phyloP scores from a whole-genome alignment of 441 rosid species.

The Capsella rubella region DNA sequence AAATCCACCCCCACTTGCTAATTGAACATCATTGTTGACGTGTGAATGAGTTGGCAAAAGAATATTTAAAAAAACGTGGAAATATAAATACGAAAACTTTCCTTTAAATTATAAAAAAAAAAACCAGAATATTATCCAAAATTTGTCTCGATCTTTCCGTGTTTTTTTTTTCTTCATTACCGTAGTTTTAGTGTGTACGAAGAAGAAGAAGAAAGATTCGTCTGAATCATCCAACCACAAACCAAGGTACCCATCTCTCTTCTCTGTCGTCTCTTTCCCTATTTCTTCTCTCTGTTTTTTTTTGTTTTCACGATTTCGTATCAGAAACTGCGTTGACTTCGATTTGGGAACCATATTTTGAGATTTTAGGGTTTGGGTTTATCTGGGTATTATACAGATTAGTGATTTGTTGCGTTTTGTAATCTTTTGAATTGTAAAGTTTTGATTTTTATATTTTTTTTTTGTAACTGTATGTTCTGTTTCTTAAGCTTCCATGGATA shows the following conservation, averaged over 20 bases:
- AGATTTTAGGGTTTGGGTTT: conserved; percentile 29
- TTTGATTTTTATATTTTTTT: not conserved
- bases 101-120: conserved; percentile 3
- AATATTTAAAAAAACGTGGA: conserved; percentile 24
- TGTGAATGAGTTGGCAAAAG: conserved; percentile 40
- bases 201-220: conserved; percentile 1
- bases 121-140: conserved; percentile 12
- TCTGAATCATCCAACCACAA: not conserved
- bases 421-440: not conserved
- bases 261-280: not conserved
- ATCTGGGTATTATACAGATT: not conserved
- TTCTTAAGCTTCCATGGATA: not conserved
- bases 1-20: conserved; percentile 27
- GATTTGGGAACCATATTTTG: not conserved
- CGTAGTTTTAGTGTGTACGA: not conserved
- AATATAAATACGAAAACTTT: not conserved
- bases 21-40: conserved; percentile 29
- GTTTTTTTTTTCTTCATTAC: conserved; percentile 40
- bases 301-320: not conserved
- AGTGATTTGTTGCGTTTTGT: not conserved
- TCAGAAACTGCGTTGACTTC: conserved; percentile 27
- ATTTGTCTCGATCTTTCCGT: conserved; percentile 18
- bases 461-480: not conserved
- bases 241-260: conserved; percentile 35
- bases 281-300: not conserved